Base-by-base conservation (phyloP, 371 early-diverging fungal species). In the Haplosporangium sp. region DNA sequence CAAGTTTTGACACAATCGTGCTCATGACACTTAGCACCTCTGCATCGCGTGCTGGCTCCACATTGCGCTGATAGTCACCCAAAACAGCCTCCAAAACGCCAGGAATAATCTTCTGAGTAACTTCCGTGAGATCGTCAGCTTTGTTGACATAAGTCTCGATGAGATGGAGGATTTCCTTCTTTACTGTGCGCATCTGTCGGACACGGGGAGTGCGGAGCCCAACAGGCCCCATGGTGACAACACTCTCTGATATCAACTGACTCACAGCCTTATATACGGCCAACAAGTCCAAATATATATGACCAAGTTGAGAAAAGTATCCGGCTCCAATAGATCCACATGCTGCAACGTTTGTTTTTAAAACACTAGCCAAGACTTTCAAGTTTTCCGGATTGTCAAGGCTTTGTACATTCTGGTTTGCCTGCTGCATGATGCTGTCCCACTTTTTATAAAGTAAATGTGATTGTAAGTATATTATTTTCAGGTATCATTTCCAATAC, bases 11-110 rank as follows among this genome's bases (percentile, higher is more conserved):
- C 11, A 96, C 90, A 73, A 97, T 91, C 27, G 93, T 92, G 44
- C 97, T 93, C 87, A 97, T 91, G 13, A 95, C 93, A 75, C 90
- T 93, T 59, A 99, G 86, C 17, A 99, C 98, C 81, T 98, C 99
- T 37, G 97, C 93, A 71, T 98, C 98, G 65, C 96, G 86, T 2
- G 98, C 96, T 37, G 92, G 90, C 71, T 95, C 95, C 19, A 94
- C 94, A 72, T 91, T 94, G 47, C 89, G 84, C 45, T 90, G 88
- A 76, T 98, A 98, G 74, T 98, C 98, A 20, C 88, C 88, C 50
- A 98, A 86, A 1, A 98, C 95, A 5, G 96, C 92, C 69, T 97
- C 97, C 53, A 99, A 89, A 67, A 99, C 90, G 2, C 96, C 94
- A 8, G 94, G 96, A 45, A 98, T 91, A 90, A 98, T 89, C 73